These are phyloP conservation scores for Citrus unshiu DNA, from an alignment of 345 rosid species.

Conservation along the genomic window DNA sequence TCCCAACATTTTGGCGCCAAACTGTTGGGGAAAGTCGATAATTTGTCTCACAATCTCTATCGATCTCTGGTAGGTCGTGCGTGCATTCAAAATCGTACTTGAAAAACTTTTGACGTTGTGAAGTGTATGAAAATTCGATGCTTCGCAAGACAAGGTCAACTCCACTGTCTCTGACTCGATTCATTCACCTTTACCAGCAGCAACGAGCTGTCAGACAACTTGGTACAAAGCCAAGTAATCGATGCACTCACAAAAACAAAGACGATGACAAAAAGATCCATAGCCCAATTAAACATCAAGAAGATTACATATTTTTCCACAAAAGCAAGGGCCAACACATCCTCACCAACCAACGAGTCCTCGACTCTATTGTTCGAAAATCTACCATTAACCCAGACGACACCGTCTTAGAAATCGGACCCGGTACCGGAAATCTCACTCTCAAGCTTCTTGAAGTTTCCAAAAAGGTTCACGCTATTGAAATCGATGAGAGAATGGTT, in stretches of 20 bases:
- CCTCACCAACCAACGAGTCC: slow-evolving; percentile 73
- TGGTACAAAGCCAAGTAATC: slow-evolving; percentile 22
- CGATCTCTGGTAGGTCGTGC: not conserved
- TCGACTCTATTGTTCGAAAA: slow-evolving; percentile 63
- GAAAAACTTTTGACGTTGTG: not conserved
- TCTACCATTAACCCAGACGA: slow-evolving; percentile 51
- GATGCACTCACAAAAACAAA: slow-evolving; percentile 6
- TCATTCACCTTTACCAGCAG: slow-evolving; percentile 1
- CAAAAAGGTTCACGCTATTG: slow-evolving; percentile 60
- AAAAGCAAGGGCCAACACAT: slow-evolving; percentile 95
- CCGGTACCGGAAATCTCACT: slow-evolving; percentile 92
- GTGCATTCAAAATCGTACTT: not conserved
- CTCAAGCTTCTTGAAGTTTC: slow-evolving; percentile 67
- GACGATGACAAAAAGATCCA: not conserved
- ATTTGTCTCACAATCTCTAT: not conserved
- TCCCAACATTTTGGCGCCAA: not conserved
- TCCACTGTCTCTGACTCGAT: slow-evolving; percentile 9
- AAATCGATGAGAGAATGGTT: slow-evolving; percentile 80
- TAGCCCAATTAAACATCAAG: slow-evolving; percentile 19
- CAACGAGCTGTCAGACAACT: slow-evolving; percentile 19
- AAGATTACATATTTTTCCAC: slow-evolving; percentile 35
- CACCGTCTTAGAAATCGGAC: slow-evolving; percentile 82
- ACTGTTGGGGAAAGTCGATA: not conserved
- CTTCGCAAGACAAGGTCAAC: slow-evolving; percentile 12
- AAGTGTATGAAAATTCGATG: slow-evolving; percentile 4